Base-by-base conservation (phyloP, 805 yeast species). In the Ogataea nonfermentans region DNA sequence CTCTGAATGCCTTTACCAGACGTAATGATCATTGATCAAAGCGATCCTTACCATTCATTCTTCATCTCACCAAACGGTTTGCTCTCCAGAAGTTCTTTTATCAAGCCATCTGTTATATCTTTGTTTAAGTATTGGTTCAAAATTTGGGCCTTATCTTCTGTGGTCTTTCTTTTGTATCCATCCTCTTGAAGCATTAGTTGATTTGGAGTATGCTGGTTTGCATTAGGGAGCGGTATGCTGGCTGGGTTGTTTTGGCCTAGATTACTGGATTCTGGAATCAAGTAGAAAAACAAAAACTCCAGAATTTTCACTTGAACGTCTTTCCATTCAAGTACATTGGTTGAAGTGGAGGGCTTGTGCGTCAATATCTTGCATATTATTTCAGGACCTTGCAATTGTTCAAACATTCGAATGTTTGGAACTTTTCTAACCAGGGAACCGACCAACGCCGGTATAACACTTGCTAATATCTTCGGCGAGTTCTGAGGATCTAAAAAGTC, bases 241-340 rank as follows among this genome's bases (percentile, higher is more conserved):
- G 4, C 24, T 2, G 3, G 14, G 2, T 14, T 27, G 2, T 10
- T 24, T n/a, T 32, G 12, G 27, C 25, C 27, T 11, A 9, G 23
- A 24, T 24, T 15, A 22, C 35, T 34, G 4, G 73, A 61, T 56
- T 82, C 91, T 9, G 87, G 88, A 7, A 77, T 68, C 40, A 84
- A 60, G 52, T 84, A 83, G 55, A 82, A 80, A 40, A 83, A 74
- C 37, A 84, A 62, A 55, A 83, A 84, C 61, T 84, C 90, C 34
- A 84, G 68, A 9, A 79, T 71, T 49, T 79, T 77, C 47, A 81
- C 74, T 49, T 80, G 79, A 10, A 82, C 71, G 24, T 70, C 70
- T 49, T 79, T 79, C 29, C 74, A 53, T 61, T 16, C 56, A 49
- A 31, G 61, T 2, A 32, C 16, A 19, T 20, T 29, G 9, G 30